Percentiles rank a stretch among this genome's conserved stretches.
These are phyloP conservation scores for Physaria fendleri DNA, from an alignment of 345 rosid species.

Conservation along the genomic window DNA sequence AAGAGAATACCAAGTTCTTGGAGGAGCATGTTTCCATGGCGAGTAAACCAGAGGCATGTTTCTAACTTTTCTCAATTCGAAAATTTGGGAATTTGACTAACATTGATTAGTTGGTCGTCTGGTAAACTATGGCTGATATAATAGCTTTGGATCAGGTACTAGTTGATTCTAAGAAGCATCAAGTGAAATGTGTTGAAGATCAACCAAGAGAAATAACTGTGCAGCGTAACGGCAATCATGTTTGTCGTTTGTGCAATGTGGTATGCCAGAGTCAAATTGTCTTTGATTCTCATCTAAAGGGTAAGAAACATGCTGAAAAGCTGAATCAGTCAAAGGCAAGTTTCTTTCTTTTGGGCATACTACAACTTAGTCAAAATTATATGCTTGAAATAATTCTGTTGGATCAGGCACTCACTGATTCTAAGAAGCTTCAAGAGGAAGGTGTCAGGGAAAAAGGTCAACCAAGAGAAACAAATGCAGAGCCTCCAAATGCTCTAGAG, in stretches of 20 bases:
- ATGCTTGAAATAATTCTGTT: too few species aligned
- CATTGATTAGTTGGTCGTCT: slow-evolving; percentile 29
- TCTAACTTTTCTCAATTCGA: slow-evolving; percentile 30
- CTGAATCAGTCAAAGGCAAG: too few species aligned
- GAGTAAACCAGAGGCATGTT: slow-evolving; percentile 14
- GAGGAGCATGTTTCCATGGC: background rate
- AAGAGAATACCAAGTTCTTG: background rate
- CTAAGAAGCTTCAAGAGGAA: slow-evolving; percentile 47
- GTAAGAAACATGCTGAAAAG: too few species aligned
- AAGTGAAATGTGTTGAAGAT: too few species aligned
- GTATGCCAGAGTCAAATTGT: too few species aligned
- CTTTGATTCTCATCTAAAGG: too few species aligned
- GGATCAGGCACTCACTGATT: slow-evolving; percentile 35
- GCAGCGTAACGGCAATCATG: too few species aligned
- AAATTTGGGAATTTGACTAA: slow-evolving; percentile 26
- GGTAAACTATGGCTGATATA: slow-evolving; percentile 42
- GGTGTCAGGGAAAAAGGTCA: slow-evolving; percentile 35
- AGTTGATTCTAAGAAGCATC: background rate
- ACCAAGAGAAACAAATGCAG: slow-evolving; percentile 33
- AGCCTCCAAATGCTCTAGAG: slow-evolving; percentile 35
- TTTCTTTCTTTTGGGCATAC: too few species aligned
- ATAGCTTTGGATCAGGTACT: slow-evolving; percentile 37
- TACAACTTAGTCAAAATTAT: too few species aligned
- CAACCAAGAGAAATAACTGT: too few species aligned
- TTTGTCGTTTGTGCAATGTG: too few species aligned